phyloP scores from a whole-genome alignment of 208 protist species.

The Leishmania tropica region DNA sequence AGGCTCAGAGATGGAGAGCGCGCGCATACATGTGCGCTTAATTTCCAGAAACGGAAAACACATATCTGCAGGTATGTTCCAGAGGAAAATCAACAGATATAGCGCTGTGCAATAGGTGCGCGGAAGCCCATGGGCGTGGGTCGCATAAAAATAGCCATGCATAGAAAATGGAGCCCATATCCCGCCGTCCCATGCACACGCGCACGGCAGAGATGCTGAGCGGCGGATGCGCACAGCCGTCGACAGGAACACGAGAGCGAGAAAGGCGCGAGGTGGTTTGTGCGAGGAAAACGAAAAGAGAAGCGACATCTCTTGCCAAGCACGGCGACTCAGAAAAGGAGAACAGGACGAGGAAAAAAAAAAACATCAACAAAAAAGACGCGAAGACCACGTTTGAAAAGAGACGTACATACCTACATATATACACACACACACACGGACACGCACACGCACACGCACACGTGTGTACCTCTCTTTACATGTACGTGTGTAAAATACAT shows the following conservation, averaged over 20 bases:
- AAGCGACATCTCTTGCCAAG: not conserved
- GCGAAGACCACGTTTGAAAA: not conserved
- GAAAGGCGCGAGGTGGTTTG: not conserved
- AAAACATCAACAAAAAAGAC: not conserved
- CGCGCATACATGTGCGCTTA: not conserved
- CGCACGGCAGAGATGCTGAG: not conserved
- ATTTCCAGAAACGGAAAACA: not conserved
- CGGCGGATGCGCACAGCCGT: not conserved
- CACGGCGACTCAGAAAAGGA: not conserved
- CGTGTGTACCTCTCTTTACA: too few relatives aligned
- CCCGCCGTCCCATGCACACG: too few relatives aligned
- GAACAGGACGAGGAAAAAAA: not conserved
- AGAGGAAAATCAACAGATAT: not conserved
- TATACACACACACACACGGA: too few relatives aligned
- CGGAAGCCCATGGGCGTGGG: not conserved
- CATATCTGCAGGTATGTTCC: not conserved
- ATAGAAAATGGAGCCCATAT: not conserved
- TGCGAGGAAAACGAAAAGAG: not conserved
- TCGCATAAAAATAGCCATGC: not conserved
- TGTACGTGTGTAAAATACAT: too few relatives aligned
- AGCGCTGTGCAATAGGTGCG: not conserved
- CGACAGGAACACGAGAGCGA: too few relatives aligned
- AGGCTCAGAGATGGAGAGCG: not conserved
- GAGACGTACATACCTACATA: not conserved
- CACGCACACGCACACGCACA: too few relatives aligned